Evolutionary conservation across 2,329 filamentous ascomycete genomes (phyloP).

Genomic region (Hypoxylon sp.): DNA sequence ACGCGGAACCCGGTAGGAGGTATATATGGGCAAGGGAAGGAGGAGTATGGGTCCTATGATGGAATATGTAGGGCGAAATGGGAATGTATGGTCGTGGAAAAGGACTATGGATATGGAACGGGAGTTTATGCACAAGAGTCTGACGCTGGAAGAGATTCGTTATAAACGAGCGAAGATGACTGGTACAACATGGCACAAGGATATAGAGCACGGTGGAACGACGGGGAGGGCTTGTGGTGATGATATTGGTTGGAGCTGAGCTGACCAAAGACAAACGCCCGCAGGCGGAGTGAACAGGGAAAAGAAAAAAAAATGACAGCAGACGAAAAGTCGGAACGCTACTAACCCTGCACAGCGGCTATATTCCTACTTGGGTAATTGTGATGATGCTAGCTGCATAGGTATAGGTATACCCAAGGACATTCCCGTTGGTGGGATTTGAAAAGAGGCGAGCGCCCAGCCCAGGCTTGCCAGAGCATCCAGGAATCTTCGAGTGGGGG

Average conservation of each 20-base stretch:
- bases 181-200: constrained; percentile 54
- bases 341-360: constrained; percentile 39
- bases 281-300: constrained; percentile 31
- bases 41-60: constrained; percentile 45
- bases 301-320: constrained; percentile 21
- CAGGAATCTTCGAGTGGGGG: constrained; percentile 40
- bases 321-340: constrained; percentile 25
- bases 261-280: constrained; percentile 43
- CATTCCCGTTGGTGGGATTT: constrained; percentile 26
- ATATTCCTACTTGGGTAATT: constrained; percentile 40
- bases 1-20: constrained; percentile 44
- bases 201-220: constrained; percentile 43
- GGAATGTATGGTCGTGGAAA: constrained; percentile 38
- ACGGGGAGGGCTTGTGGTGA: constrained; percentile 39
- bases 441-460: constrained; percentile 25
- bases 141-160: constrained; percentile 46
- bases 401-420: constrained; percentile 21
- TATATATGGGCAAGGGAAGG: constrained; percentile 33
- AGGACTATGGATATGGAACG: constrained; percentile 37
- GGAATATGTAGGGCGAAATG: constrained; percentile 40
- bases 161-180: constrained; percentile 50
- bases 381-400: constrained; percentile 41
- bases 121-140: constrained; percentile 42
- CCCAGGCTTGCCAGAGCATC: constrained; percentile 29
- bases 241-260: constrained; percentile 44